Percentiles rank a stretch among this genome's conserved stretches.
phyloP scores from a whole-genome alignment of 495 filamentous ascomycete species.

The Daldinia bambusicola region DNA sequence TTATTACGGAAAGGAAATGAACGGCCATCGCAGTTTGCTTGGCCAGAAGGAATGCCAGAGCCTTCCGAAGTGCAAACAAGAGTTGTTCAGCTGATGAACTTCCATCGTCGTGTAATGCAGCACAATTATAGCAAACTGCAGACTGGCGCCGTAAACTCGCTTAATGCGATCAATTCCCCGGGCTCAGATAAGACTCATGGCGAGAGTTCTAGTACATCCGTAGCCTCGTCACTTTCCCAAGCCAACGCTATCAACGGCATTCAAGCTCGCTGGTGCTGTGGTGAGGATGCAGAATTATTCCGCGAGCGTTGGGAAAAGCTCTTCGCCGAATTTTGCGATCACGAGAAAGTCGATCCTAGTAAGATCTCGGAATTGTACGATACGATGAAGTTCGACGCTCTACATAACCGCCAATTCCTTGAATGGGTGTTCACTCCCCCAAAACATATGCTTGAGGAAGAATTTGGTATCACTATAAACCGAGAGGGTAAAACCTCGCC shows the following conservation, averaged over 20 bases:
- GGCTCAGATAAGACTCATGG: conserved; percentile 52
- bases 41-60: conserved; percentile 95
- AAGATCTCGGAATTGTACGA: conserved; percentile 98
- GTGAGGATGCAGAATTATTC: conserved; percentile 94
- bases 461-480: conserved; percentile 57
- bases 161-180: conserved; percentile 64
- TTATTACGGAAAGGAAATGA: conserved; percentile 86
- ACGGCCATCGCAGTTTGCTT: conserved; percentile 93
- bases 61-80: conserved; percentile 87
- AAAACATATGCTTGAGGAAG: conserved; percentile 72
- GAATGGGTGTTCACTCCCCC: conserved; percentile 96
- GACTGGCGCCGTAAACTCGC: conserved; percentile 66
- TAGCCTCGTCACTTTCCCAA: conserved; percentile 62
- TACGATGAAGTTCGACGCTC: conserved; percentile 98
- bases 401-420: conserved; percentile 96
- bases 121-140: conserved; percentile 86
- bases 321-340: conserved; percentile 94
- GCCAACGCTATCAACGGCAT: conserved; percentile 71
- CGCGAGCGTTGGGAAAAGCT: conserved; percentile 98
- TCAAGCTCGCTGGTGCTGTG: conserved; percentile 94
- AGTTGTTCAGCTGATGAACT: conserved; percentile 97
- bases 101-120: conserved; percentile 92
- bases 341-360: conserved; percentile 96
- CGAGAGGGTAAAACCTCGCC: conserved; percentile 51
- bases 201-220: conserved; percentile 52